Base-by-base conservation (phyloP, 2,329 filamentous ascomycete genomes). In the Lachnellula cervina region DNA sequence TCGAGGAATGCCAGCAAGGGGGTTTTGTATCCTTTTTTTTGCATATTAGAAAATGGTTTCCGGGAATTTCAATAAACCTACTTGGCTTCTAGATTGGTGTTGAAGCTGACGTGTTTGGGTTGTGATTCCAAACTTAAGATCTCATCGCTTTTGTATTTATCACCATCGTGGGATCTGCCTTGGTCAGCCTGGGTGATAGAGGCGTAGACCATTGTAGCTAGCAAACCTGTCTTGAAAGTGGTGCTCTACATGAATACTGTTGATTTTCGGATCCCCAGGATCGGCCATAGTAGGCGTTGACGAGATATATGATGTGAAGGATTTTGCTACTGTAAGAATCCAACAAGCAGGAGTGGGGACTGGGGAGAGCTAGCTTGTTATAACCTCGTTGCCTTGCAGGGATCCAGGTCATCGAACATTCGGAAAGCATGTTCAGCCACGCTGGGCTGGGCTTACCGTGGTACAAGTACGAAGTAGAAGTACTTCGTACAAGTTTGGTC, bases 1-100 rank as follows among this genome's bases (percentile, higher is more conserved):
- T 59, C 68, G 75, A 7, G 80, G 73, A 49, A 84, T 74, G 38
- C 80, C 81, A 28, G 78, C 74, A 3, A 87, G 72, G 32, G 80
- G 80, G 61, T 84, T 84, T 51, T 74, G 72, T 61, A 81, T 76
- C 60, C 78, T 80, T 52, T 14, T 8, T 4, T 37, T 25, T 21
- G 19, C 16, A 38, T 13, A 25, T 38, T 50, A 16, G 14, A 49
- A 34, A 14, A 25, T 17, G 44, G 14, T 32, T 32, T 32, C 23
- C 23, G 23, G 44, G 4, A 32, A 32, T 9, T 23, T 13, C n/a
- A 8, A 16, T 23, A 14, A 5, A 51, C 49, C 43, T 47, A 60
- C 60, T 55, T 56, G 37, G 56, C 60, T 32, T 62, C 60, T 14
- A 62, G 53, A 43, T 62, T 61, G 21, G 59, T 47, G 44, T 62